A percentile compares a stretch with the other conserved stretches of the same genome.
These are phyloP conservation scores for Beauveria scarabaeidicola DNA, from an alignment of 2,329 filamentous ascomycete genomes.

Conservation along the genomic window DNA sequence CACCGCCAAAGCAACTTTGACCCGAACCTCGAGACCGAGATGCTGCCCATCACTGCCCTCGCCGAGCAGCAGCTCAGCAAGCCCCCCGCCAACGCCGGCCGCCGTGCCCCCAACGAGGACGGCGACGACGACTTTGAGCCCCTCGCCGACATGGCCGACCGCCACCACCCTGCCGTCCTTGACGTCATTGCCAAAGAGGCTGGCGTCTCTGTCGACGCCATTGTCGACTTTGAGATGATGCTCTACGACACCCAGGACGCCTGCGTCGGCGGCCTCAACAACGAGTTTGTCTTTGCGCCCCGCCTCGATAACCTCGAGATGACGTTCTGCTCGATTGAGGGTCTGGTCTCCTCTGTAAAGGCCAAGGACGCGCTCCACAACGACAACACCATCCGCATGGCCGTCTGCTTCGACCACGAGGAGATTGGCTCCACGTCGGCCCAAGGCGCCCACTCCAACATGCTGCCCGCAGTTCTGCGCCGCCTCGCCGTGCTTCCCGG, in stretches of 20 bases:
- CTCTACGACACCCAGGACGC: slow-evolving; percentile 93
- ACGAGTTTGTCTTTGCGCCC: slow-evolving; percentile 95
- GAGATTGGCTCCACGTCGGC: slow-evolving; percentile 90
- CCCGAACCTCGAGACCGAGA: slow-evolving; percentile 94
- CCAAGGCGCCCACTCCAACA: slow-evolving; percentile 87
- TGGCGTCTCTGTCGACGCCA: slow-evolving; percentile 57
- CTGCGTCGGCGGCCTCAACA: slow-evolving; percentile 77
- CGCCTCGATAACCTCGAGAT: slow-evolving; percentile 92
- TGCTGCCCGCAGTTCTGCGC: slow-evolving; percentile 78
- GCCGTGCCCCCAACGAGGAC: slow-evolving; percentile 31
- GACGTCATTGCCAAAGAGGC: slow-evolving; percentile 77
- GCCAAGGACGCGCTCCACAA: slow-evolving; percentile 57
- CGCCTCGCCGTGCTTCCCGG: slow-evolving; percentile 74
- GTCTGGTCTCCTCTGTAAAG: slow-evolving; percentile 70
- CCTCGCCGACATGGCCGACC: slow-evolving; percentile 65
- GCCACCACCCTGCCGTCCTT: slow-evolving; percentile 83
- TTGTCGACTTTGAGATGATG: slow-evolving; percentile 93
- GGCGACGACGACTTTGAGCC: slow-evolving; percentile 55
- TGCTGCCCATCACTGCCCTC: slow-evolving; percentile 88
- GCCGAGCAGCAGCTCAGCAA: slow-evolving; percentile 83
- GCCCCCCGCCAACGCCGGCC: slow-evolving; percentile 38
- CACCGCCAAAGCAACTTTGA: slow-evolving; percentile 78
- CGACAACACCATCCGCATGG: slow-evolving; percentile 78
- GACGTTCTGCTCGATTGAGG: slow-evolving; percentile 86
- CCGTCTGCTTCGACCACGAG: slow-evolving; percentile 94